Base-by-base conservation (phyloP, 257 asterid species). In the Solanum phureja region DNA sequence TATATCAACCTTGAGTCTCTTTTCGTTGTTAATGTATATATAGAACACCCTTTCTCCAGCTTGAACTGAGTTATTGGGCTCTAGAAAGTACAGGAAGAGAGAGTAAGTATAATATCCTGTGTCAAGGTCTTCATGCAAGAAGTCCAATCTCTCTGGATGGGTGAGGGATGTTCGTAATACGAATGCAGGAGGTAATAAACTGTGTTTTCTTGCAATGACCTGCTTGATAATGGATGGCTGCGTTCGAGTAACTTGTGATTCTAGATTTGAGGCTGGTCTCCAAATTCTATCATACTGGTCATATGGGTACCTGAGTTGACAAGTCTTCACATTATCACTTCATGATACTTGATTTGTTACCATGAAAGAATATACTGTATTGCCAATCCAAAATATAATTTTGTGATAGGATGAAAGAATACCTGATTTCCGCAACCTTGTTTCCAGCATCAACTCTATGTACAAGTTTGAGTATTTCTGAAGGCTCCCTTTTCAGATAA, bases 281-380 rank as follows among this genome's bases (percentile, higher is more conserved):
- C 96, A 94, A 77, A 94, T 91, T 38, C 96, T 88, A 87, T 92
- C 94, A 33, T 89, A 91, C 16, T 66, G 90, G 73, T 94, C 96
- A 34, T 52, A 37, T 83, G 91, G 92, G 83, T 89, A 93, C 93
- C 96, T 93, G 92, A 88, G 84, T 87, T 83, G 79, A 29, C 86
- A 87, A 84, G 35, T 46, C 77, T 74, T 72, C 86, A 81, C 24
- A 40, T 44, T 27, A 73, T 69, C 56, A 58, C 34, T 12, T 21
- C 81, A 27, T 21, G 38, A 18, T 73, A 24, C 52, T 84, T 74
- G 34, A 84, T 83, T 58, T 83, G 33, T 60, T 83, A 60, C 19
- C 49, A 33, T 58, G 33, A 83, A 52, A 49, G 38, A 49, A 27
- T 9, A 37, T 84, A 34, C 18, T 27, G 11, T 60, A 12, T 33